Evolutionary conservation across 768 basidiomycete genomes (phyloP), one percentile per base, ranked within the genome.

Genomic region (Kondoa malvinella): DNA sequence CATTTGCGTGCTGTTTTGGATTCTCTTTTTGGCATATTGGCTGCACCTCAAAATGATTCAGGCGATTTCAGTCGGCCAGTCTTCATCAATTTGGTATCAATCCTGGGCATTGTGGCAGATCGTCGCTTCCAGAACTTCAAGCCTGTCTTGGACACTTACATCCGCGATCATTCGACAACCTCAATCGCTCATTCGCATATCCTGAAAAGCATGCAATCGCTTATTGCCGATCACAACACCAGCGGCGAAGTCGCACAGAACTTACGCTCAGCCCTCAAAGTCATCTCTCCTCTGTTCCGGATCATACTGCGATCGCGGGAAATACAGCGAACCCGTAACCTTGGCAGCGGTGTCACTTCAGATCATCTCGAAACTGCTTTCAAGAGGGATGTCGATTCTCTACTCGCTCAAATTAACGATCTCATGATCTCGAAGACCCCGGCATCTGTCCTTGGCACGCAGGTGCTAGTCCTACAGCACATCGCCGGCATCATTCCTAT

Each of bases 211-310:
- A 88, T 96, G 87, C 88, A 88, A 74, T 82, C 84, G 29, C 82
- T 95, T 16, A 80, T 96, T 56, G 79, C 80, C 34, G 83, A 86
- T 72, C 89, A 50, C 8, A 50, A 89, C 15, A 84, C 85, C 0
- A 82, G 84, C 26, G 78, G 80, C 8, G 87, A 89, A 27, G 84
- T 82, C 1, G 90, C 87, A 0, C 85, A 87, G 21, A 82, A 84
- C 3, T 81, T 96, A 66, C 85, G 92, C 34, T 85, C 89, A 14
- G 88, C 92, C 17, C 80, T 97, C 69, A 96, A 96, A 76, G 94
- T 96, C 32, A 94, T 91, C 91, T 87, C 91, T 74, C 90, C 92
- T 75, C 85, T 97, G 72, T 89, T 96, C 83, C 89, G 88, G 76
- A 89, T 97, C 77, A 87, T 95, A 74, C 85, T 88, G 17, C 83